Evolutionary conservation across 345 rosid species (phyloP), one percentile per base, ranked within the genome.

Genomic region (Cardiospermum halicacabum): DNA sequence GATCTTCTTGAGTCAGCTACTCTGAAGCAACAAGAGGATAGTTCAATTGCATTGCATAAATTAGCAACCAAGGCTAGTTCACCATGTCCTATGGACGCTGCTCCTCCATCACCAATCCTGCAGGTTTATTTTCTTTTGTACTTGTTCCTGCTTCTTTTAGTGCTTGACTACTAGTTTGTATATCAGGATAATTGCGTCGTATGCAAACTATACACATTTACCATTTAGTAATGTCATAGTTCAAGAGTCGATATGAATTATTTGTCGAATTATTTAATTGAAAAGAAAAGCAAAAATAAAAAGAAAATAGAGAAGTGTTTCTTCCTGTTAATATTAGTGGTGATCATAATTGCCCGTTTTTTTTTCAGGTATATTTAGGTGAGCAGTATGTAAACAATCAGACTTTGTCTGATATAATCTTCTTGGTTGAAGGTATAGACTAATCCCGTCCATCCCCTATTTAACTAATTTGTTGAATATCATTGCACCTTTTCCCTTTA

Each of bases 331-430:
- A 5, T 24, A 8, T 13, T 53, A 34, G 45, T 24, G 18, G 22
- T 47, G 22, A 16, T 58, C 48, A 53, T 7, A 54, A 40, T 11
- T 37, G 15, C 15, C 10, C 40, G 3, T 39, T 62, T 48, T 53
- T 48, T 19, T 48, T 65, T 66, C 67, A 89, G 96, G 87, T 80
- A 27, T 86, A 79, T 64, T 34, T 84, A 79, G 96, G 90, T 53
- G 88, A 84, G 75, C 75, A 78, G 54, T 89, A 69, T 63, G 92
- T 86, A 25, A 89, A 89, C 74, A 81, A 82, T 64, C 75, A 85
- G 15, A 84, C 85, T 34, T 68, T 86, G 73, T 84, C 96, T 36
- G 92, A 89, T 75, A 77, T 89, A 53, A 81, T 82, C n/a, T 89
- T 89, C 68, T 54, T 86, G 48, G 72, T 89, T 55, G 92, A 81